Percentiles rank a stretch among this genome's conserved stretches.
Evolutionary conservation across 495 filamentous ascomycete genomes (phyloP).

Genomic region (Hamigera avellanea): DNA sequence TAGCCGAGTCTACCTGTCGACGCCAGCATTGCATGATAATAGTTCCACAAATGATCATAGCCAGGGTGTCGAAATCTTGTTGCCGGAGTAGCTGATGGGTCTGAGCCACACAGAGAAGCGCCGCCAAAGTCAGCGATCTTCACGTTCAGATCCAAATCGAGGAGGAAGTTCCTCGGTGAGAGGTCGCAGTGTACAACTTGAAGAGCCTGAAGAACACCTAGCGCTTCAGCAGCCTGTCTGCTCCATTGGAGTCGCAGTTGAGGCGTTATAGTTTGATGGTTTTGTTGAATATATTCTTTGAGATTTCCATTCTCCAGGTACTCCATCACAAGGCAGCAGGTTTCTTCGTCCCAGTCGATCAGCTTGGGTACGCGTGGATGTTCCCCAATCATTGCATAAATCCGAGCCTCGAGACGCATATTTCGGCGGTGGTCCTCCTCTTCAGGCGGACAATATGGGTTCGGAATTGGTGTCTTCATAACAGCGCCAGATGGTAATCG

Average conservation of each 20-base stretch:
- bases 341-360: conserved; percentile 1
- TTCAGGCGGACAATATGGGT: neutral
- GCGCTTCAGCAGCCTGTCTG: conserved; percentile 11
- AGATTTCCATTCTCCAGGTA: conserved; percentile 2
- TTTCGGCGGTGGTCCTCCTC: neutral
- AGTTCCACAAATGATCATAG: neutral
- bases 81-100: neutral
- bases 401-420: neutral
- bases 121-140: conserved; percentile 12
- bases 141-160: conserved; percentile 10
- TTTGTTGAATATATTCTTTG: neutral
- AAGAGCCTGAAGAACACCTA: conserved; percentile 9
- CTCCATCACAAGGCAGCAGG: neutral
- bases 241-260: conserved; percentile 10
- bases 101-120: conserved; percentile 1
- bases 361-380: conserved; percentile 2
- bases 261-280: neutral
- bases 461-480: neutral
- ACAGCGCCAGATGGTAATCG: conserved; percentile 1
- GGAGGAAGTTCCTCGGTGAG: conserved; percentile 13
- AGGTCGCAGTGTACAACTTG: conserved; percentile 16
- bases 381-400: neutral
- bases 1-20: neutral
- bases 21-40: conserved; percentile 1
- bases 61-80: conserved; percentile 1